Evolutionary conservation across 148 eudicot genomes (phyloP).

Genomic region (Pharnaceum exiguum): DNA sequence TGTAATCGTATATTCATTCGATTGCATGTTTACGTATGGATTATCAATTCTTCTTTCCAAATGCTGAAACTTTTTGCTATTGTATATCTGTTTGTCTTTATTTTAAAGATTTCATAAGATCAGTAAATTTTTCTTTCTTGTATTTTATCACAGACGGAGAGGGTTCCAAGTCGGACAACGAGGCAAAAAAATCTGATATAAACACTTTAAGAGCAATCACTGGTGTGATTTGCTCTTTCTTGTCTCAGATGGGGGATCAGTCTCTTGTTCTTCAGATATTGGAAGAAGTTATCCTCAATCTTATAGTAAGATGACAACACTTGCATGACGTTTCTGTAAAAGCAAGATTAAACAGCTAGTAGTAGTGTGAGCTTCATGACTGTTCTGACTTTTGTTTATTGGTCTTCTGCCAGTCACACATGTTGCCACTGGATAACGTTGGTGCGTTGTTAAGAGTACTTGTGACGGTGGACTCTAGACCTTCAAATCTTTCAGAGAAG

Average conservation of each 20-base stretch:
- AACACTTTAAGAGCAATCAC: slow-evolving; percentile 48
- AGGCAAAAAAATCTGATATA: slow-evolving; percentile 27
- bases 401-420: slow-evolving; percentile 37
- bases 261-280: slow-evolving; percentile 54
- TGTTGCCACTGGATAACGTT: slow-evolving; percentile 54
- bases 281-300: slow-evolving; percentile 58
- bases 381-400: slow-evolving; percentile 4
- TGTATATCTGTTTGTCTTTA: no score
- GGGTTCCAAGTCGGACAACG: slow-evolving; percentile 24
- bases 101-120: no score
- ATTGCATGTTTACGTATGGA: no score
- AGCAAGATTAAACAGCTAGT: background rate
- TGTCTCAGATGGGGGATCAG: slow-evolving; percentile 75
- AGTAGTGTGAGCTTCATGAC: background rate
- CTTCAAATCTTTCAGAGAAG: slow-evolving; percentile 58
- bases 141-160: slow-evolving; percentile 40
- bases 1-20: no score
- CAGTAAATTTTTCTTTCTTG: background rate
- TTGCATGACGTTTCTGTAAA: no score
- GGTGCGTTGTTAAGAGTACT: slow-evolving; percentile 80
- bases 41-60: no score
- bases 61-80: no score
- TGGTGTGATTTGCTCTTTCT: slow-evolving; percentile 48
- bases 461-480: slow-evolving; percentile 45
- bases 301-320: slow-evolving; percentile 47